Evolutionary conservation across 2,329 filamentous ascomycete genomes (phyloP), one percentile per base, ranked within the genome.

Genomic region (Aureobasidium sp.): DNA sequence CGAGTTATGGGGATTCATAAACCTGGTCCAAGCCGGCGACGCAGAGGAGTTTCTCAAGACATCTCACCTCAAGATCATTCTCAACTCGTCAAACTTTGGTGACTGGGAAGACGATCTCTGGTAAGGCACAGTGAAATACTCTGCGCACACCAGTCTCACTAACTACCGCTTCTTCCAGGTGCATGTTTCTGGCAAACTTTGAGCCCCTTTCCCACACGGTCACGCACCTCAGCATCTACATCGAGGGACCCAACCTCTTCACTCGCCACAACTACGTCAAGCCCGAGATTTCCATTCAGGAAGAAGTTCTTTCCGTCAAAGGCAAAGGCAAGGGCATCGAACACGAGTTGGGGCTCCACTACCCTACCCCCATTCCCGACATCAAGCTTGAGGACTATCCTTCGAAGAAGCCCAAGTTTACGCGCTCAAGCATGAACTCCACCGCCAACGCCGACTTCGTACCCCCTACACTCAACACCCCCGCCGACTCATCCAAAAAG

Each of bases 181-280:
- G 40, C 35, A 13, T 49, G n/a, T 54, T 54, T n/a, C 25, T 61
- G 15, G 25, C 19, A 6, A 25, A 23, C 15, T 58, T 50, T 25
- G 43, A 25, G 3, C 45, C 37, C 21, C 15, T 50, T 10, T 57
- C 23, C 9, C n/a, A 35, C 4, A 57, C 53, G 4, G 45, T 61
- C 29, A 21, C n/a, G 4, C 53, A 58, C n/a, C 37, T 61, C 19
- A 49, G 35, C 5, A 57, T 61, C 21, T 13, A n/a, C 25, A 53
- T 61, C 46, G 31, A 23, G 17, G 60, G 60, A 23, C 38, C 21
- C 10, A 21, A 17, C 2, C 17, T 58, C 19, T 61, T 61, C 46
- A 61, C 60, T 21, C 51, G 53, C 38, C 2, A 50, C 60, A 58
- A 61, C 38, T 61, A 53, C 37, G 37, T 50, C 29, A 61, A 58